phyloP scores from a whole-genome alignment of 1,284 basidiomycete genomes.

The Puccinia hordei region DNA sequence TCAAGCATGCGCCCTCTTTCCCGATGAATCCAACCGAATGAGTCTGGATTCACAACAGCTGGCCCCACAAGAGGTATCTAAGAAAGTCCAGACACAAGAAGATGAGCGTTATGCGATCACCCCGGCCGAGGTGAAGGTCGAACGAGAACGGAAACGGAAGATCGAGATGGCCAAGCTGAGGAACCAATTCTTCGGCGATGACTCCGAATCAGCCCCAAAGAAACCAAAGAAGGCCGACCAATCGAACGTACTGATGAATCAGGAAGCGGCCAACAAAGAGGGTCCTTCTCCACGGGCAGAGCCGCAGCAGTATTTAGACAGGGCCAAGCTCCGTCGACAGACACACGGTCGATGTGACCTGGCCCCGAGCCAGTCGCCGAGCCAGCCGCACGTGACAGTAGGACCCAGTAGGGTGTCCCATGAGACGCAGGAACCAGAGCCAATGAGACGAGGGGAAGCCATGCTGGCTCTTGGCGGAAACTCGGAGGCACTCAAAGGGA shows the following conservation, averaged over 20 bases:
- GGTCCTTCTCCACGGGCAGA: not conserved
- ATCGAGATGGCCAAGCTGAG: slow-evolving; percentile 32
- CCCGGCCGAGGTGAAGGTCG: slow-evolving; percentile 30
- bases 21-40: slow-evolving; percentile 44
- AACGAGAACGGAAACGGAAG: slow-evolving; percentile 44
- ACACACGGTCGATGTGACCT: not conserved
- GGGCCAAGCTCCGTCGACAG: slow-evolving; percentile 34
- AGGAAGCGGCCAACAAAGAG: not conserved
- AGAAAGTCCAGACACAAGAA: not conserved
- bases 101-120: slow-evolving; percentile 37
- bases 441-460: slow-evolving; percentile 14
- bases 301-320: slow-evolving; percentile 15
- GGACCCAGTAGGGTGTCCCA: not conserved
- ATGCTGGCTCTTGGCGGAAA: slow-evolving; percentile 22
- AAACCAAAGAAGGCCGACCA: not conserved
- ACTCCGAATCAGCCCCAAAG: not conserved
- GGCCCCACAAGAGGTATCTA: not conserved
- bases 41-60: not conserved
- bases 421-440: slow-evolving; percentile 8
- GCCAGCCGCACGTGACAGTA: not conserved
- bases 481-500: not conserved
- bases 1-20: slow-evolving; percentile 16
- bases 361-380: not conserved
- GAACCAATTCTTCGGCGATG: slow-evolving; percentile 36
- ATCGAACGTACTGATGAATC: not conserved